phyloP scores from a whole-genome alignment of 1,139 yeast genomes.

The Hyphopichia khmerensis region DNA sequence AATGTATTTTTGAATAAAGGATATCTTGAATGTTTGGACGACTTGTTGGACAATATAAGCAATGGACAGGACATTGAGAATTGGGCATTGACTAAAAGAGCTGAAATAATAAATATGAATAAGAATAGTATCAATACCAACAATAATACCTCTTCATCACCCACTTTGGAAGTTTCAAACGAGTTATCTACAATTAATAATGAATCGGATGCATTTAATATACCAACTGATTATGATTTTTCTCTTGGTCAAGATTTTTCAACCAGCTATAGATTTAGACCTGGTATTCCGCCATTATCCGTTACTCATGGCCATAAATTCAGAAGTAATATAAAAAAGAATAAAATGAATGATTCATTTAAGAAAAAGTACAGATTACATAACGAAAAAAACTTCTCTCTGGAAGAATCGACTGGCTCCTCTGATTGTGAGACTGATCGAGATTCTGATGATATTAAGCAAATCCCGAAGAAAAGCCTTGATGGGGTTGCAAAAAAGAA shows the following conservation, averaged over 20 bases:
- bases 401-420: constrained; percentile 11
- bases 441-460: constrained; percentile 7
- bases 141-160: constrained; percentile 2
- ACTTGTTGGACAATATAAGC: constrained; percentile 46
- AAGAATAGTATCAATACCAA: constrained; percentile 2
- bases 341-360: constrained; percentile 9
- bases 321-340: constrained; percentile 9
- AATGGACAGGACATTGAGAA: constrained; percentile 50
- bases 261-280: constrained; percentile 40
- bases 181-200: not conserved
- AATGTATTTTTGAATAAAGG: constrained; percentile 49
- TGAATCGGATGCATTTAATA: constrained; percentile 10
- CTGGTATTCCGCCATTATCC: constrained; percentile 47
- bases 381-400: constrained; percentile 5
- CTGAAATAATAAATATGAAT: constrained; percentile 38
- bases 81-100: constrained; percentile 51
- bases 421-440: constrained; percentile 12
- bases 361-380: constrained; percentile 8
- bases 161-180: not conserved
- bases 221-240: constrained; percentile 41
- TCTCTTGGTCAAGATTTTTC: constrained; percentile 28
- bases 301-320: constrained; percentile 27
- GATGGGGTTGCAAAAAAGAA: constrained; percentile 1
- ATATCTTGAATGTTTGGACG: constrained; percentile 57
- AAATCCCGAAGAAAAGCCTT: not conserved